A percentile compares a stretch with the other conserved stretches of the same genome.
Conservation (phyloP, 2,329 filamentous ascomycete genomes). For the Fonsecaea nubica region DNA sequence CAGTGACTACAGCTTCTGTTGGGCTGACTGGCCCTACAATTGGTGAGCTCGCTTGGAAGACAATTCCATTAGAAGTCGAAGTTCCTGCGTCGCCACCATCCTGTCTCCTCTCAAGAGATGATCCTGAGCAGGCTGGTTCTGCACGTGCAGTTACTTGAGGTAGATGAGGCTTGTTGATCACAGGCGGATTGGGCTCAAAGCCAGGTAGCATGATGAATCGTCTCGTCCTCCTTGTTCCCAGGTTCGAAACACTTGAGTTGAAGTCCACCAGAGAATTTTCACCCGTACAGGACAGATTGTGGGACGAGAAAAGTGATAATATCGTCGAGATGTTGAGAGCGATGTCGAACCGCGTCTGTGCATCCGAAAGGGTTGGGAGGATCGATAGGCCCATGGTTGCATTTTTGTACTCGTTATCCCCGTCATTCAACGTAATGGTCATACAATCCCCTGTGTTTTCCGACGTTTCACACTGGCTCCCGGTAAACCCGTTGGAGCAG, state of each 20-base stretch:
- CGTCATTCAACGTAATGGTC: conserved; percentile 54
- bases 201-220: conserved; percentile 38
- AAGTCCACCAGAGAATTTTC: conserved; percentile 87
- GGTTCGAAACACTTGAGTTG: conserved; percentile 25
- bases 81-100: conserved; percentile 23
- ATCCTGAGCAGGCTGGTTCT: conserved; percentile 16
- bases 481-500: conserved; percentile 86
- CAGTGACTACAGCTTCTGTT: conserved; percentile 20
- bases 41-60: conserved; percentile 43
- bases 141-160: conserved; percentile 24
- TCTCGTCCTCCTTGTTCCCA: conserved; percentile 36
- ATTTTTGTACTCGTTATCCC: conserved; percentile 56
- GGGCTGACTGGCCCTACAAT: conserved; percentile 22
- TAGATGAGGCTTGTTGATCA: conserved; percentile 24
- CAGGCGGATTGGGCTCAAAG: conserved; percentile 24
- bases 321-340: conserved; percentile 73
- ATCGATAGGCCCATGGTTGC: conserved; percentile 83
- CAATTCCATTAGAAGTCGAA: conserved; percentile 47
- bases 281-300: conserved; percentile 77
- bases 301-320: conserved; percentile 75
- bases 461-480: conserved; percentile 61
- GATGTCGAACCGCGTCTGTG: conserved; percentile 74
- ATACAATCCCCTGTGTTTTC: conserved; percentile 53
- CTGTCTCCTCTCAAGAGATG: conserved; percentile 31
- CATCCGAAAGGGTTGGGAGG: conserved; percentile 72